Evolutionary conservation across 2,329 filamentous ascomycete genomes (phyloP).

Genomic region (Epichloe aotearoae): DNA sequence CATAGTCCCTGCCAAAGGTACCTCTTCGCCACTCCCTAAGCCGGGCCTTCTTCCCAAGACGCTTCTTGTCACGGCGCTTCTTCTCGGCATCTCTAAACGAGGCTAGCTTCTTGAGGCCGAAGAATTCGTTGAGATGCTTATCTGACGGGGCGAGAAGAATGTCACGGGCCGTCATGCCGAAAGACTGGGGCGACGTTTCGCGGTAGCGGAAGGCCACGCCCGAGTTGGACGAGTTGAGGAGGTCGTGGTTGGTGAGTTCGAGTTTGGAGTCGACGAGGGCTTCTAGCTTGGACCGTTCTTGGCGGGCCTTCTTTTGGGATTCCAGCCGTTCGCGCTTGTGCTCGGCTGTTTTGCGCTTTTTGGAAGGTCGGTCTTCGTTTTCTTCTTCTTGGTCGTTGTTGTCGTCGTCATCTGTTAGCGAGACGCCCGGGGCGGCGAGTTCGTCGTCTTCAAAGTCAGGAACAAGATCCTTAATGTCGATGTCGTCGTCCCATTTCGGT

Average conservation of each 20-base stretch:
- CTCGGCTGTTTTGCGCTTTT: constrained; percentile 48
- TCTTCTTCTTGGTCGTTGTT: constrained; percentile 26
- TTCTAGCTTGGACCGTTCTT: constrained; percentile 74
- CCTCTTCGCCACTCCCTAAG: constrained; percentile 72
- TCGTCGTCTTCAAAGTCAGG: constrained; percentile 69
- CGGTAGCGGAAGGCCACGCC: constrained; percentile 65
- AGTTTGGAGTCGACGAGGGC: constrained; percentile 73
- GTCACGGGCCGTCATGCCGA: constrained; percentile 78
- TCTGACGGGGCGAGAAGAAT: constrained; percentile 84
- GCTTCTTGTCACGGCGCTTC: constrained; percentile 80
- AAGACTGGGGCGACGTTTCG: constrained; percentile 80
- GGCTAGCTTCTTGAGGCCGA: constrained; percentile 88
- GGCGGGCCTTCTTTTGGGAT: constrained; percentile 58
- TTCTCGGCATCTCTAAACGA: constrained; percentile 78
- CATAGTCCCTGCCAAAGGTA: constrained; percentile 46
- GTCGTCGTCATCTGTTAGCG: constrained; percentile 33
- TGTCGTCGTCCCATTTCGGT: constrained; percentile 85
- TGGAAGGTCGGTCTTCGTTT: constrained; percentile 33
- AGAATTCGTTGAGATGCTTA: constrained; percentile 74
- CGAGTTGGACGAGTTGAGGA: constrained; percentile 30
- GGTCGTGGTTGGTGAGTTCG: constrained; percentile 54
- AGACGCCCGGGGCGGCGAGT: constrained; percentile 33
- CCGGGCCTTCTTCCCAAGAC: constrained; percentile 81
- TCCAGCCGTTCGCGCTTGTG: constrained; percentile 44
- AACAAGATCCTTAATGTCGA: constrained; percentile 86